Evolutionary conservation across 225 moss, liverwort and hornwort species (phyloP).

Genomic region (Straminergon stramineum): DNA sequence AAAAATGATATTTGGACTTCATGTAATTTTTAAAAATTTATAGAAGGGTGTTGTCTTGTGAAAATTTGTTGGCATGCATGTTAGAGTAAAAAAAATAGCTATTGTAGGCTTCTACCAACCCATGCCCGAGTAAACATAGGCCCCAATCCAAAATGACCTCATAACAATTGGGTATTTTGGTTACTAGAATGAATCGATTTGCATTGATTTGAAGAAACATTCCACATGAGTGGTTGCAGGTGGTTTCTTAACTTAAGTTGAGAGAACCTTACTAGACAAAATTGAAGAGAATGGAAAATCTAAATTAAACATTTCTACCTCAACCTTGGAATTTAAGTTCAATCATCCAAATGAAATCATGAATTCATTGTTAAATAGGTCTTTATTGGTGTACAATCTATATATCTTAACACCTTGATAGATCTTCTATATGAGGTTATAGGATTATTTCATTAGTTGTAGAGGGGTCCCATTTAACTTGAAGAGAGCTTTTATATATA

Average conservation of each 20-base stretch:
- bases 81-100: no score
- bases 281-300: not conserved
- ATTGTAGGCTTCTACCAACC: no score
- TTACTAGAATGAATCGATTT: no score
- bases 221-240: fast-evolving
- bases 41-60: no score
- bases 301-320: no score
- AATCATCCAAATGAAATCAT: not conserved
- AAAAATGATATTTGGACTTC: no score
- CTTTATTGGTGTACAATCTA: not conserved
- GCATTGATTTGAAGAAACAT: not conserved
- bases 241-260: no score
- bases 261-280: not conserved
- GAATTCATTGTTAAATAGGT: not conserved
- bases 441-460: not conserved
- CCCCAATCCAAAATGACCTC: no score
- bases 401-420: not conserved
- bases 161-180: no score
- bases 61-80: no score
- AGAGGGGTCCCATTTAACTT: not conserved
- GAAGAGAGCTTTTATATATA: not conserved
- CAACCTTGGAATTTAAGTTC: not conserved
- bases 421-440: not conserved
- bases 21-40: no score
- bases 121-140: no score